These are phyloP conservation scores for Clitoria ternatea DNA, from an alignment of 306 rosid species.

Conservation along the genomic window DNA sequence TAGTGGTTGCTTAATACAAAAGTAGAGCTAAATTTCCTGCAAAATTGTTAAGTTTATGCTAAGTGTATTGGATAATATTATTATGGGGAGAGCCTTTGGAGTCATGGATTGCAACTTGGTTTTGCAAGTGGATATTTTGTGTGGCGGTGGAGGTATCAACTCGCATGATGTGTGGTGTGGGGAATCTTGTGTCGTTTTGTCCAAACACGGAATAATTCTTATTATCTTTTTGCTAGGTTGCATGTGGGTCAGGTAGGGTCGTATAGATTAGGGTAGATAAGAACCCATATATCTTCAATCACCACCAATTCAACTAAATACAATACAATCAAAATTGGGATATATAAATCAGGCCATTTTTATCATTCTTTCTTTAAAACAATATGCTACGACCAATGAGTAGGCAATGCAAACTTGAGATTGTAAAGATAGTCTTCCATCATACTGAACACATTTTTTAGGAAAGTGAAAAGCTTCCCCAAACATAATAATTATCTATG, in stretches of 20 bases:
- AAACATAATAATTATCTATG: no score
- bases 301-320: not conserved
- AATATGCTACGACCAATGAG: no score
- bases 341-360: not conserved
- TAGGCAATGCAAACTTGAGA: no score
- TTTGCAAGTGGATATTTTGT: conserved; percentile 25
- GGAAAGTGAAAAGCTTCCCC: no score
- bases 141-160: not conserved
- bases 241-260: not conserved
- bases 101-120: conserved; percentile 34
- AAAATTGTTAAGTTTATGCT: no score
- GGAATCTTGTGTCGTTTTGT: not conserved
- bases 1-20: no score
- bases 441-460: no score
- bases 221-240: not conserved
- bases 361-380: no score
- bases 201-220: not conserved
- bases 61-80: conserved; percentile 22
- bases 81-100: conserved; percentile 24
- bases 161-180: not conserved
- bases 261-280: not conserved
- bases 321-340: not conserved
- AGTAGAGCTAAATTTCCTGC: conserved; percentile 14
- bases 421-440: no score
- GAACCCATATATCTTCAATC: not conserved